A percentile compares a stretch with the other conserved stretches of the same genome.
phyloP scores from a whole-genome alignment of 73 alveolate species.

The Paramecium caudatum region DNA sequence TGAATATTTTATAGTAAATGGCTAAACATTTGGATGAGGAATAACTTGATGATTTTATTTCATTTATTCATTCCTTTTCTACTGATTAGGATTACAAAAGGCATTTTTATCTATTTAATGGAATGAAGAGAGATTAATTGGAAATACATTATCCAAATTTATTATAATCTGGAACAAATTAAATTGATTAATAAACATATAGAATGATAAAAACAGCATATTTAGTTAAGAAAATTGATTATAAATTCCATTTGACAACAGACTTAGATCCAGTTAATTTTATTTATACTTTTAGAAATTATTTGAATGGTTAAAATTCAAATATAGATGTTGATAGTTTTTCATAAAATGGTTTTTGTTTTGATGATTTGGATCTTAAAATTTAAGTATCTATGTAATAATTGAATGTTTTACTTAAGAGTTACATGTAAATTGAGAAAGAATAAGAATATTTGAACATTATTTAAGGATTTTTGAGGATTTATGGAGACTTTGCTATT shows the following conservation, averaged over 20 bases:
- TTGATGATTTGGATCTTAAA: slow-evolving; percentile 42
- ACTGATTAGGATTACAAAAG: not conserved
- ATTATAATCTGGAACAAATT: not conserved
- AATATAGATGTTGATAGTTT: not conserved
- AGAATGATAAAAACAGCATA: slow-evolving; percentile 56
- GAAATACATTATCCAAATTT: slow-evolving; percentile 38
- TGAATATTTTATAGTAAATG: not conserved
- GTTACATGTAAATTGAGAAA: slow-evolving; percentile 4
- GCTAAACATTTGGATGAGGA: slow-evolving; percentile 20
- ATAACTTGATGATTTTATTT: not conserved
- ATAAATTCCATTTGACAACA: not conserved
- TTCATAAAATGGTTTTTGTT: not conserved
- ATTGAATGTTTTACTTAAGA: not conserved
- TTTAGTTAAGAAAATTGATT: not conserved
- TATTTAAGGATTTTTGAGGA: not conserved
- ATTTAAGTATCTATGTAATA: slow-evolving; percentile 4
- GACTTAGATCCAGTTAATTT: not conserved
- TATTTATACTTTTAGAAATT: slow-evolving; percentile 26
- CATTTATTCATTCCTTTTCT: not conserved
- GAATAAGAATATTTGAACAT: slow-evolving; percentile 12
- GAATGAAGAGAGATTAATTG: not conserved
- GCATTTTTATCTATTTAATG: slow-evolving; percentile 1
- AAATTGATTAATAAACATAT: not conserved
- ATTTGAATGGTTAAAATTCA: not conserved
- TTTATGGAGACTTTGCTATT: slow-evolving; percentile 37